Percentiles rank a stretch among this genome's conserved stretches.
These are phyloP conservation scores for Cystobasidium tubakii DNA, from an alignment of 768 basidiomycete genomes.

Conservation along the genomic window DNA sequence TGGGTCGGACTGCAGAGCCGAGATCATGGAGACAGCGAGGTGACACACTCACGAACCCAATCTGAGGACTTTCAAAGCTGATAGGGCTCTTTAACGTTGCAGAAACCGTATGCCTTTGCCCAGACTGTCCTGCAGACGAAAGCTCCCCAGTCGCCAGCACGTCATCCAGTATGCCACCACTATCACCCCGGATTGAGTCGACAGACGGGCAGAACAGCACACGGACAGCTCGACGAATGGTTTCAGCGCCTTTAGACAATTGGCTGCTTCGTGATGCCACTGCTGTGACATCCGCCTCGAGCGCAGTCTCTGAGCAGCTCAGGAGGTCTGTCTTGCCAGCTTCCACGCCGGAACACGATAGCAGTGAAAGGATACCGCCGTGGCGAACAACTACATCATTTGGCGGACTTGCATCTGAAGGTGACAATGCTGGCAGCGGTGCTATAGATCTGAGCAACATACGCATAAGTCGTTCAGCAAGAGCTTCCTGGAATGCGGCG, in stretches of 20 bases:
- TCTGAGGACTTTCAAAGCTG: not conserved
- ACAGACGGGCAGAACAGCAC: not conserved
- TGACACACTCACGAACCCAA: not conserved
- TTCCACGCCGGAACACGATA: not conserved
- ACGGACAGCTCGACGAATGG: not conserved
- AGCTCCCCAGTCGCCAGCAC: not conserved
- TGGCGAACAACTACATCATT: not conserved
- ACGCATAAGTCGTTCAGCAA: conserved; percentile 8
- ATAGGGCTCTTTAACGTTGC: not conserved
- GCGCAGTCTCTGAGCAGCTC: not conserved
- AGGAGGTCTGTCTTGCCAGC: not conserved
- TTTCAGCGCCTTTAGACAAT: not conserved
- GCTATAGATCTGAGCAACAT: not conserved
- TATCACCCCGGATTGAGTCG: not conserved
- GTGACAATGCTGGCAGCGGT: not conserved
- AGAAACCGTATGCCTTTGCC: not conserved
- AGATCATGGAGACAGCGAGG: not conserved
- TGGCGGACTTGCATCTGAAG: not conserved
- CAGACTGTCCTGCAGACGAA: not conserved
- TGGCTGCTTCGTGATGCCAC: not conserved
- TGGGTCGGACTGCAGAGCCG: not conserved
- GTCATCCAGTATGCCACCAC: not conserved
- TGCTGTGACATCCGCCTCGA: not conserved
- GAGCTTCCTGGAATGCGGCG: not conserved
- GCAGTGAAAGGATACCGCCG: not conserved